These are phyloP conservation scores for Chlorella variabilis DNA, from an alignment of 163 green algal genomes.

Conservation along the genomic window DNA sequence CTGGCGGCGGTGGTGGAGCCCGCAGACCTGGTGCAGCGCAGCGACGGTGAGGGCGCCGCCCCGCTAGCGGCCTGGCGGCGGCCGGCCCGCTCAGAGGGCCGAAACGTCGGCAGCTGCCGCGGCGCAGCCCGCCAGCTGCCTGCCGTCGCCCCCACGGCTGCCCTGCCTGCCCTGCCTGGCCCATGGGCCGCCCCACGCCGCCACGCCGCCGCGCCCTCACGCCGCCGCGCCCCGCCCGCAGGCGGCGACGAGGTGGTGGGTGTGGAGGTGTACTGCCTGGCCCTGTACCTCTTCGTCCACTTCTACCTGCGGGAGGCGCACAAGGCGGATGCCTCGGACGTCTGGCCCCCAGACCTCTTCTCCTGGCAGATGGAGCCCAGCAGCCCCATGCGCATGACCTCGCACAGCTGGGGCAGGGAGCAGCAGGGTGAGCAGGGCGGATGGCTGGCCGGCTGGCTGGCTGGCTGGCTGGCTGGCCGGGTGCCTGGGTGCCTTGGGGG, in stretches of 20 bases:
- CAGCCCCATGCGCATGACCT: slow-evolving; percentile 56
- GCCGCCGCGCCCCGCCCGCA: not conserved
- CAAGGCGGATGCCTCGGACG: slow-evolving; percentile 72
- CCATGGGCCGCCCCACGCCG: no score
- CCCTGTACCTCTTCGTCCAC: slow-evolving; percentile 79
- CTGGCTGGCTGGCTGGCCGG: no score
- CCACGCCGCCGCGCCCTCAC: no score
- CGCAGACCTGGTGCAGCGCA: slow-evolving; percentile 32
- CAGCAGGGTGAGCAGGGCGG: slow-evolving; percentile 23
- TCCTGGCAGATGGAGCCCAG: slow-evolving; percentile 43
- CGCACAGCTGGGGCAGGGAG: slow-evolving; percentile 31
- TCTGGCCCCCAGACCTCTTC: slow-evolving; percentile 63
- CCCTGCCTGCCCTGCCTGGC: not conserved
- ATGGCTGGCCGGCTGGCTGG: no score
- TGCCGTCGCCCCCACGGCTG: not conserved
- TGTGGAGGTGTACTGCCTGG: slow-evolving; percentile 68
- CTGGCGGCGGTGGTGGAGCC: slow-evolving; percentile 34
- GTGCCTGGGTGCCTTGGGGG: no score
- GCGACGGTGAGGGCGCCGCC: slow-evolving; percentile 1
- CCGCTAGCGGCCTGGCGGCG: not conserved
- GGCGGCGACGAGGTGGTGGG: slow-evolving; percentile 19
- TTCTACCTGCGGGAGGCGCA: slow-evolving; percentile 73
- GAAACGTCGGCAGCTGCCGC: no score
- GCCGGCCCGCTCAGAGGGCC: no score
- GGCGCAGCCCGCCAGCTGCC: no score